Conservation (phyloP, 2,329 filamentous ascomycete species). For the Botryotinia convoluta region DNA sequence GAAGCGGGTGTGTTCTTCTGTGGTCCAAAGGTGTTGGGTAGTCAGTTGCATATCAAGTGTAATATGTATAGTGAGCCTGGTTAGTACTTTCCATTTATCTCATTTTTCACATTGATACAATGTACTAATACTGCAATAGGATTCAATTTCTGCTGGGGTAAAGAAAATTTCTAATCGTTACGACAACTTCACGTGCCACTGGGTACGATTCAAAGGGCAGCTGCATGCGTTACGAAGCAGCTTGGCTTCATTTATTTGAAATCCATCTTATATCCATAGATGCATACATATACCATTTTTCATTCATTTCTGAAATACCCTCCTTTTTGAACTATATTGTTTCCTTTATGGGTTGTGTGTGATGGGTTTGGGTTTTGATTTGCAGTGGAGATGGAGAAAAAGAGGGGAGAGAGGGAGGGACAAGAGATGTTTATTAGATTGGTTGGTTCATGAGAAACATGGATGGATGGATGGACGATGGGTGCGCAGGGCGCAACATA, state of each 20-base stretch:
- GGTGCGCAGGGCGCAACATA: not conserved
- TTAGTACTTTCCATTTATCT: constrained; percentile 48
- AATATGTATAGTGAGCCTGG: constrained; percentile 85
- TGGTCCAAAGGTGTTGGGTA: constrained; percentile 76
- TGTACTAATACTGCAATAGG: constrained; percentile 27
- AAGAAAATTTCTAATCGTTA: constrained; percentile 50
- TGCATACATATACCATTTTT: not conserved
- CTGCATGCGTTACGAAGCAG: not conserved
- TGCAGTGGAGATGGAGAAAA: not conserved
- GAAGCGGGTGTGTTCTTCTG: constrained; percentile 84
- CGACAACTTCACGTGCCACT: no score
- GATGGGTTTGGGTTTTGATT: not conserved
- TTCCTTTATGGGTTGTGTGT: not conserved
- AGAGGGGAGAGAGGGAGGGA: not conserved
- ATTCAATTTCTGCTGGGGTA: constrained; percentile 43
- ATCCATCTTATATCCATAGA: not conserved
- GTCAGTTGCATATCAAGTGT: constrained; percentile 75
- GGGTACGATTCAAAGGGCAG: not conserved
- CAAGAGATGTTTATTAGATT: not conserved
- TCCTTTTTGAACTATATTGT: not conserved
- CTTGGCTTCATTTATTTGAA: not conserved
- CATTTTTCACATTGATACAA: not conserved
- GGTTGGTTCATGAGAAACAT: not conserved
- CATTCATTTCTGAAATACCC: constrained; percentile 7
- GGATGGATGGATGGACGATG: not conserved